Base-by-base conservation (phyloP, 78 protist genomes). In the Dictyostelium intermedium region DNA sequence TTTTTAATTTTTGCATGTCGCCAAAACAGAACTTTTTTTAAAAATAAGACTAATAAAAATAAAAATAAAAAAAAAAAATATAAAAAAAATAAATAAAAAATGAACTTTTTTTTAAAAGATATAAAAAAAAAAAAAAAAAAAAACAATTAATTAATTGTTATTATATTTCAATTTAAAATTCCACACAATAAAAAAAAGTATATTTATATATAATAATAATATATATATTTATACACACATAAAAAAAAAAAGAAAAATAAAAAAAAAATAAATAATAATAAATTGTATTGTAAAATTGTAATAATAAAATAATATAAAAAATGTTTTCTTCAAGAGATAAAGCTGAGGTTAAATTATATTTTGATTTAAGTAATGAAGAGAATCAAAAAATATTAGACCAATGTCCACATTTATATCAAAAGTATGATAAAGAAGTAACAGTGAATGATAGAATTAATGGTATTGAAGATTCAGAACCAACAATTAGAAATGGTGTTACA, bases 291-390 rank as follows among this genome's bases (percentile, higher is more conserved):
- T 25, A 25, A 3, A 8, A 3, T 25, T 27, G 27, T 27, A 27
- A 27, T 23, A 27, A 27, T 8, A 9, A 27, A 66, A 66, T 10
- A 63, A 23, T 27, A 70, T 14, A 70, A 1, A 72, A 30, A 72
- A 72, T 72, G 79, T 72, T 72, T 72, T 3, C 78, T 3, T 72
- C 79, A 77, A 77, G 82, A 77, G 82, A 77, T 41, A 41, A 18
- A n/a, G 82, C 63, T 20, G 84, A 80, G 61, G 27, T 87, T 30
- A 79, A 87, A 41, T 87, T 87, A 78, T 87, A 78, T 66, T 87
- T 78, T 79, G 77, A 87, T 45, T 27, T 7, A n/a, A 18, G 11
- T 3, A 87, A 87, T 63, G 11, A 43, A 30, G 41, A 79, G 0
- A 87, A 76, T 32, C 10, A 78, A 18, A 43, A 76, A 45, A 79